Conservation (phyloP, 2,329 filamentous ascomycete species). For the Penicillium fuscoglaucum region DNA sequence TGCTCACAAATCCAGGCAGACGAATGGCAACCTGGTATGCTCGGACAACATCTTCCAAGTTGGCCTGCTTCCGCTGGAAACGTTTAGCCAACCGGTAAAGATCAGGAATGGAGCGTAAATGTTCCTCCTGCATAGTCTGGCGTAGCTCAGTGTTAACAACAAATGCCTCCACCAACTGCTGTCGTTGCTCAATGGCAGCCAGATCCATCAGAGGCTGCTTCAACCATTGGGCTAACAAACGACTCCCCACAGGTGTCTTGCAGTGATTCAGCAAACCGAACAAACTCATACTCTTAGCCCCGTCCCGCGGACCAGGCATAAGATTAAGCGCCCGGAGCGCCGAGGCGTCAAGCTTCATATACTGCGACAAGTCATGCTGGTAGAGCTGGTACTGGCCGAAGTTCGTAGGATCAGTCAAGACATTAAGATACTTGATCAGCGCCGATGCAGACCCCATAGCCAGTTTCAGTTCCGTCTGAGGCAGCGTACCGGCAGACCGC, state of each 20-base stretch:
- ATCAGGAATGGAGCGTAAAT: constrained; percentile 88
- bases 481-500: constrained; percentile 70
- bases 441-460: constrained; percentile 95
- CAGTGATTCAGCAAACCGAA: constrained; percentile 95
- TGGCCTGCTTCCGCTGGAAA: constrained; percentile 88
- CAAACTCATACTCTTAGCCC: constrained; percentile 95
- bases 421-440: constrained; percentile 88
- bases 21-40: constrained; percentile 94
- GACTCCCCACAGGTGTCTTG: constrained; percentile 90
- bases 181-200: constrained; percentile 82
- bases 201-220: constrained; percentile 96
- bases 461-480: constrained; percentile 88
- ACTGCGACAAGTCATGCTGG: constrained; percentile 93
- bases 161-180: constrained; percentile 94
- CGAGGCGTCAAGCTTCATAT: constrained; percentile 96
- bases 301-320: constrained; percentile 93
- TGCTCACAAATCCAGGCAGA: constrained; percentile 83
- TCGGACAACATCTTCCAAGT: constrained; percentile 90
- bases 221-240: constrained; percentile 89
- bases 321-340: constrained; percentile 92
- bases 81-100: constrained; percentile 91
- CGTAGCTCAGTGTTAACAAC: constrained; percentile 87
- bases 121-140: constrained; percentile 95
- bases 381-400: constrained; percentile 97
- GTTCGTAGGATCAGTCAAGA: constrained; percentile 87